A percentile compares a stretch with the other conserved stretches of the same genome.
These are phyloP conservation scores for Panicum miliaceum DNA, from an alignment of 176 grass and related monocot genomes.

Conservation along the genomic window DNA sequence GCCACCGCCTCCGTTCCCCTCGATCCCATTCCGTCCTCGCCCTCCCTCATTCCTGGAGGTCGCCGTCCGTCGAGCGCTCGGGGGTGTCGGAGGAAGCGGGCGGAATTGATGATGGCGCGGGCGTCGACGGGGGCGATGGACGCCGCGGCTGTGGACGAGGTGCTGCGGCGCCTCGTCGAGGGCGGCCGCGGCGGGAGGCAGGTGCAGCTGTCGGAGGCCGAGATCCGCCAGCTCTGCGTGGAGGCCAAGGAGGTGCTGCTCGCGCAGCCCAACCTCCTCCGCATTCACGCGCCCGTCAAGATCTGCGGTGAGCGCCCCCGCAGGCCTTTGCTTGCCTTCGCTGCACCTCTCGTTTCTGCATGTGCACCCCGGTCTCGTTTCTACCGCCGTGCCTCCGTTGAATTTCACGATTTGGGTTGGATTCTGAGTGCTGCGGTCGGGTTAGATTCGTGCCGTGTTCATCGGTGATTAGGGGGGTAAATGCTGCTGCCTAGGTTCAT, in stretches of 20 bases:
- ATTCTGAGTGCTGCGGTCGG: not conserved
- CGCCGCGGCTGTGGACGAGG: conserved; percentile 67
- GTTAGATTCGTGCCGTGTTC: not conserved
- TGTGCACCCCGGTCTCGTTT: not conserved
- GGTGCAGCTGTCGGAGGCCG: conserved; percentile 91
- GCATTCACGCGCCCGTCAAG: conserved; percentile 65
- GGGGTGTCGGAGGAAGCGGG: not conserved
- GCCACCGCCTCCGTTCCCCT: conserved; percentile 14
- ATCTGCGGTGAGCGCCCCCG: conserved; percentile 64
- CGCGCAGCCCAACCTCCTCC: conserved; percentile 59
- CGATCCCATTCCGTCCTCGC: not conserved
- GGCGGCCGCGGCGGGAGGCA: conserved; percentile 66
- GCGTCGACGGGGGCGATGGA: conserved; percentile 72
- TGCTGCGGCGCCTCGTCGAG: conserved; percentile 66
- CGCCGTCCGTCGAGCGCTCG: not conserved
- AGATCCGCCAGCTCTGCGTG: conserved; percentile 93
- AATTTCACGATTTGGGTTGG: not conserved
- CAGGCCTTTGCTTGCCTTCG: too few relatives aligned
- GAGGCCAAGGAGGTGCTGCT: conserved; percentile 85
- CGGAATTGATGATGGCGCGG: conserved; percentile 71
- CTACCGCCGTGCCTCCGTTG: not conserved
- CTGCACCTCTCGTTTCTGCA: not conserved
- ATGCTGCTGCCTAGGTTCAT: not conserved
- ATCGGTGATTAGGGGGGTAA: not conserved
- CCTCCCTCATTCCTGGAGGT: not conserved